Base-by-base conservation (phyloP, 306 rosid genomes). In the Glycine latifolia region DNA sequence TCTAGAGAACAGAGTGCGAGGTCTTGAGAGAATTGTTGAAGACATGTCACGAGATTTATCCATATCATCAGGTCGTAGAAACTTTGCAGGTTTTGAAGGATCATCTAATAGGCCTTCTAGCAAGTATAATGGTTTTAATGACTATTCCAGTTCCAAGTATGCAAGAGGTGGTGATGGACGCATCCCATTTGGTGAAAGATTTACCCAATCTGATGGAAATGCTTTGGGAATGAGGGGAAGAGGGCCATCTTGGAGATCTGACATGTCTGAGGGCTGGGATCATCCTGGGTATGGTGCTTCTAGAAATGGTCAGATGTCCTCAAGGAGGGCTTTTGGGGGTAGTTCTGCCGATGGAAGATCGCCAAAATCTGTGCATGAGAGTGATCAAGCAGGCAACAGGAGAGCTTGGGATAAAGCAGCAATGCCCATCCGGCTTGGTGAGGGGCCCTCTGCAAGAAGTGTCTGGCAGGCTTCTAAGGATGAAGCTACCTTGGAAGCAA, bases 391-490 rank as follows among this genome's bases (percentile, higher is more conserved):
- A 55, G 88, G 87, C 85, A 89, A 82, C 89, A 88, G 99, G 89
- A 91, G 95, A 86, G 99, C 89, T 59, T 95, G 97, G 97, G 97
- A 91, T 46, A 91, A 90, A 87, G 99, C 91, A 67, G 86, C 88
- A 80, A 88, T 92, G 85, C 94, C 94, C 39, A 74, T 89, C 73
- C 87, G 97, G 82, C 88, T 89, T 59, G 99, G 98, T 37, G 98
- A 95, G 89, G 99, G 99, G 41, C 99, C 99, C 85, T 95, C 99
- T 5, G 99, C 99, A 47, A 91, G 99, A 88, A 93, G 99, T 72
- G 99, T 95, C 46, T 95, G 99, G 99, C 99, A 90, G 85, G 98
- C 99, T 66, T 95, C 98, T 6, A 95, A 95, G 85, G 99, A 95
- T 66, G 99, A 95, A 90, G 99, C 99, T 71, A 93, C 99, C 66